phyloP scores from a whole-genome alignment of 139 green algal genomes.

The Monoraphidium neglectum region DNA sequence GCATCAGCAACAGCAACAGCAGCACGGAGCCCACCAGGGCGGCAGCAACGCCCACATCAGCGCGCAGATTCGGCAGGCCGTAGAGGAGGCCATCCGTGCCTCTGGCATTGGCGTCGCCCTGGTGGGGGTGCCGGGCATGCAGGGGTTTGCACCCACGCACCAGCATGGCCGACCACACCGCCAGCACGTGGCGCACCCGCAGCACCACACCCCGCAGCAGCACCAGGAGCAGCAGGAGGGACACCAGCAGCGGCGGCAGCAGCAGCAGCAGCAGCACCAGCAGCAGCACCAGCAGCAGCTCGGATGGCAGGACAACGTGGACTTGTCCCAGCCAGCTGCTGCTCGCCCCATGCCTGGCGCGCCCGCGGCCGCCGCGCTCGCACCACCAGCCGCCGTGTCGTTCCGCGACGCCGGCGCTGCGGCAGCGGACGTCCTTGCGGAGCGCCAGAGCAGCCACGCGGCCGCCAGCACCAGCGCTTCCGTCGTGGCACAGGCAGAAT shows the following conservation, averaged over 20 bases:
- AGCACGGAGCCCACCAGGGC: neutral
- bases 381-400: neutral
- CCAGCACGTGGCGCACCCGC: neutral
- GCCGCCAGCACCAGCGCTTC: neutral
- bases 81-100: neutral
- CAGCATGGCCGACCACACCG: neutral
- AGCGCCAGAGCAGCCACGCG: neutral
- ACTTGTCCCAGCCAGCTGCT: neutral
- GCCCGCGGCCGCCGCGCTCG: too few species aligned
- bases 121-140: neutral
- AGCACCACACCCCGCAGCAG: neutral
- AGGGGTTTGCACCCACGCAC: neutral
- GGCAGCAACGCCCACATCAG: neutral
- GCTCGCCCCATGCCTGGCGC: neutral
- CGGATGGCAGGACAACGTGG: neutral
- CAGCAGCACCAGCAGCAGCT: conserved; percentile 11
- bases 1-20: conserved; percentile 8
- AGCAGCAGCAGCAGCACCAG: neutral
- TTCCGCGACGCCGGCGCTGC: neutral
- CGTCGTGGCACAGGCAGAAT: neutral
- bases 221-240: too few species aligned
- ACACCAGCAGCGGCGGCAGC: too few species aligned
- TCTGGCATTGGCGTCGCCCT: neutral
- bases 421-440: neutral
- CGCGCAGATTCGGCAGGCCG: conserved; percentile 1